phyloP scores from a whole-genome alignment of 768 basidiomycete species.

The Amanita polypyramis region DNA sequence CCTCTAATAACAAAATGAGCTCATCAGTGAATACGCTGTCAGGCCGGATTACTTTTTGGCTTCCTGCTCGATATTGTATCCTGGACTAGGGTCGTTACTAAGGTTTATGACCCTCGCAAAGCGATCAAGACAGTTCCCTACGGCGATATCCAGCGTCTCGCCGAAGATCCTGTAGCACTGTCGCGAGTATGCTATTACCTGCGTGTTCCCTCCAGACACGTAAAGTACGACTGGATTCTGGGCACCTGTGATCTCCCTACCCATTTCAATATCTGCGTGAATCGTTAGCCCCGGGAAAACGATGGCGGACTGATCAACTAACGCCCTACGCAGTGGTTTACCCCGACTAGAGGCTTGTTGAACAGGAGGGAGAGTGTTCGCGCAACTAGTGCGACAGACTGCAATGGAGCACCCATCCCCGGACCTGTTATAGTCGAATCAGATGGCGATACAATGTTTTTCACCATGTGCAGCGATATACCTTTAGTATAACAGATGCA shows the following conservation, averaged over 20 bases:
- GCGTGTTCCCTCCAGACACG: conserved; percentile 97
- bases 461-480: conserved; percentile 17
- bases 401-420: conserved; percentile 98
- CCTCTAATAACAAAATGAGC: conserved; percentile 41
- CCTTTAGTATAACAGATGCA: conserved; percentile 98
- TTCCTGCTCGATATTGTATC: conserved; percentile 94
- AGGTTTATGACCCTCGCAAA: conserved; percentile 93
- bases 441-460: background rate
- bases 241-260: conserved; percentile 87
- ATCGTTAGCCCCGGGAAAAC: background rate
- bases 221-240: conserved; percentile 95
- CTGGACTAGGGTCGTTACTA: conserved; percentile 92
- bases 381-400: conserved; percentile 90
- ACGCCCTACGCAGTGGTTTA: conserved; percentile 99
- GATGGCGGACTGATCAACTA: conserved; percentile 20
- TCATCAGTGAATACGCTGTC: background rate
- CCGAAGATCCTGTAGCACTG: conserved; percentile 98
- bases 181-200: conserved; percentile 97
- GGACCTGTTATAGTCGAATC: conserved; percentile 49
- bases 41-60: conserved; percentile 65
- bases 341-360: conserved; percentile 86
- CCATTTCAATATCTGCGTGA: conserved; percentile 91
- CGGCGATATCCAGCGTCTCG: conserved; percentile 98
- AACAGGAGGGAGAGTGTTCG: conserved; percentile 83
- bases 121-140: conserved; percentile 95